These are phyloP conservation scores for Talaromyces piceae DNA, from an alignment of 2,329 filamentous ascomycete species.

Conservation along the genomic window DNA sequence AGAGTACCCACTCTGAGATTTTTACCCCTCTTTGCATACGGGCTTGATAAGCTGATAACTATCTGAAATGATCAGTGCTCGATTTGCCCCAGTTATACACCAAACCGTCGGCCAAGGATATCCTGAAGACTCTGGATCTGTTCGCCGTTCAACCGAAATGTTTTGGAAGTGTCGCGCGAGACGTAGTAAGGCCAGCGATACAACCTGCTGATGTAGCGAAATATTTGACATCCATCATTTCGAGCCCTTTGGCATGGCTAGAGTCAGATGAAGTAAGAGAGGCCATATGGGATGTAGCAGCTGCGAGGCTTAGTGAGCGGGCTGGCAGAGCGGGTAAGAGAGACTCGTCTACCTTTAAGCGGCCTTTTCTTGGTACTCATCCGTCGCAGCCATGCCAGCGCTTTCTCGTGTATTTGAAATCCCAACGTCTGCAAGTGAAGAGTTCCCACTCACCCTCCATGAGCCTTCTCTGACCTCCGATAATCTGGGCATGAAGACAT, in stretches of 20 bases:
- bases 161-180: conserved; percentile 25
- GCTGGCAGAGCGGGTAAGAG: conserved; percentile 64
- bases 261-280: conserved; percentile 37
- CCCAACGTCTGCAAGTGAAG: conserved; percentile 34
- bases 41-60: conserved; percentile 25
- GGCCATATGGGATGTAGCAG: conserved; percentile 64
- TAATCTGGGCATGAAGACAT: conserved; percentile 86
- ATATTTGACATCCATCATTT: conserved; percentile 42
- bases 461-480: conserved; percentile 86
- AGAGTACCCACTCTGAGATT: conserved; percentile 10
- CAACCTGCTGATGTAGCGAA: conserved; percentile 34
- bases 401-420: conserved; percentile 56
- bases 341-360: neutral
- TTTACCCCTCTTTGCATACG: conserved; percentile 14
- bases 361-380: conserved; percentile 8
- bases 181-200: conserved; percentile 26
- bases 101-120: conserved; percentile 57
- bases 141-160: conserved; percentile 58
- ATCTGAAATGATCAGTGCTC: conserved; percentile 42
- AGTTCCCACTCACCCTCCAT: conserved; percentile 63
- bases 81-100: conserved; percentile 80
- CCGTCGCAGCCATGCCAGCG: conserved; percentile 49
- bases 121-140: conserved; percentile 59
- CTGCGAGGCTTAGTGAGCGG: conserved; percentile 71
- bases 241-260: conserved; percentile 39